Base-by-base conservation (phyloP, 2,329 filamentous ascomycete genomes). In the Sclerotinia spermophila region DNA sequence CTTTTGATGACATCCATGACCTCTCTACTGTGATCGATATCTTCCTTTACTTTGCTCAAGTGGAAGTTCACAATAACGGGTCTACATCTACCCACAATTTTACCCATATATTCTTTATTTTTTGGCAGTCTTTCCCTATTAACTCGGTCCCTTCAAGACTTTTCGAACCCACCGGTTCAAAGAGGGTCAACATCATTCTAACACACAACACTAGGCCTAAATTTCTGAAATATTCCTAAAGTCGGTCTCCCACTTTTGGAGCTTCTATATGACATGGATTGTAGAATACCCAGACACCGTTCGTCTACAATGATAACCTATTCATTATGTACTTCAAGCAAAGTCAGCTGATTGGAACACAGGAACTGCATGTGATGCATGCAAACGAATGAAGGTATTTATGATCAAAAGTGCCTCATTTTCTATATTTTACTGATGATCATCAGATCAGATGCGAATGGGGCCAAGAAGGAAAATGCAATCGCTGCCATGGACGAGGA, bases 301-400 rank as follows among this genome's bases (percentile, higher is more conserved):
- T 69, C 35, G 67, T 69, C n/a, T 42, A 19, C 56, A 33, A 21
- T 42, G 10, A 51, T 38, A 21, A 13, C 13, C 5, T 40, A 40
- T 48, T 53, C 19, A 24, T 38, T 38, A 35, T 33, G 38, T 53
- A 40, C 17, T 65, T 35, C 11, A 6, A 65, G 27, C 15, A n/a
- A 8, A 27, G 27, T 65, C 48, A 45, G 58, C 68, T 69, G 74
- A 72, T 56, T 45, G 7, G 15, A 70, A 71, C 71, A 38, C n/a
- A 55, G 73, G 75, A 72, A 76, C 74, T 70, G 75, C 75, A 64
- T 76, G 75, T 73, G 73, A 76, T 59, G 65, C 58, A 70, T 76
- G 74, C 68, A 76, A 76, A 70, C 73, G 71, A 42, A 75, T 75
- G 71, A 76, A 76, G 75, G 74, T 71, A 74, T 67, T 6, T 19